These are phyloP conservation scores for Suaeda aralocaspica DNA, from an alignment of 148 eudicot species.

Conservation along the genomic window DNA sequence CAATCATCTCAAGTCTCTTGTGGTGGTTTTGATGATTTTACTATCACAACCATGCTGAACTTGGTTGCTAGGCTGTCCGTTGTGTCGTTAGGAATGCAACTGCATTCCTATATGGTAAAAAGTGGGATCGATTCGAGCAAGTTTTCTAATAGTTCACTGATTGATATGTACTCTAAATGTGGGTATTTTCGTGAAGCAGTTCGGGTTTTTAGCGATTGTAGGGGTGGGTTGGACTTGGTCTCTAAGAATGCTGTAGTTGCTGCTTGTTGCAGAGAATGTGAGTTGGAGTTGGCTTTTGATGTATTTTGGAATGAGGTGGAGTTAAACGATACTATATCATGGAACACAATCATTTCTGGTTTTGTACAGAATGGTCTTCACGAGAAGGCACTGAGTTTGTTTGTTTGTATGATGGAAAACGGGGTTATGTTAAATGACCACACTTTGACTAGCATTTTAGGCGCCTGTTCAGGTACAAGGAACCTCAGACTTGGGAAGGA, in stretches of 20 bases:
- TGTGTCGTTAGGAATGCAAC: conserved; percentile 46
- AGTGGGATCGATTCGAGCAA: conserved; percentile 44
- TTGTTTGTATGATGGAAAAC: conserved; percentile 44
- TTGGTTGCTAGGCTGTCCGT: conserved; percentile 47
- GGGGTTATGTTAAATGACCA: conserved; percentile 56
- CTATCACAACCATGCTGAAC: conserved; percentile 65
- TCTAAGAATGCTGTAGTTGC: conserved; percentile 77
- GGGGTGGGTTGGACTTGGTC: conserved; percentile 43
- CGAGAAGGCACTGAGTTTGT: conserved; percentile 48
- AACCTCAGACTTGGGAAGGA: conserved; percentile 64
- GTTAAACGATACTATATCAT: conserved; percentile 66
- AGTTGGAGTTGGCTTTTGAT: conserved; percentile 48
- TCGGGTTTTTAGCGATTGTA: conserved; percentile 36
- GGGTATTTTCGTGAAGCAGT: conserved; percentile 55
- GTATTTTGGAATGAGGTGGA: conserved; percentile 50
- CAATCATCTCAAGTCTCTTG: conserved; percentile 14
- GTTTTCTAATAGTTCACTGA: conserved; percentile 65
- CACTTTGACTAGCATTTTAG: conserved; percentile 65
- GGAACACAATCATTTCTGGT: conserved; percentile 85
- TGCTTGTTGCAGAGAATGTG: conserved; percentile 74
- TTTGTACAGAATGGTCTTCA: conserved; percentile 56
- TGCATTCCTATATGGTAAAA: conserved; percentile 73
- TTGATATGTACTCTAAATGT: conserved; percentile 88
- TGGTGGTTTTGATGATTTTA: conserved; percentile 55
- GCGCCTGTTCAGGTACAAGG: conserved; percentile 59